Percentiles rank a stretch among this genome's conserved stretches.
Conservation (phyloP, 192 early-diverging fungal genomes). For the Backusella luteola region DNA sequence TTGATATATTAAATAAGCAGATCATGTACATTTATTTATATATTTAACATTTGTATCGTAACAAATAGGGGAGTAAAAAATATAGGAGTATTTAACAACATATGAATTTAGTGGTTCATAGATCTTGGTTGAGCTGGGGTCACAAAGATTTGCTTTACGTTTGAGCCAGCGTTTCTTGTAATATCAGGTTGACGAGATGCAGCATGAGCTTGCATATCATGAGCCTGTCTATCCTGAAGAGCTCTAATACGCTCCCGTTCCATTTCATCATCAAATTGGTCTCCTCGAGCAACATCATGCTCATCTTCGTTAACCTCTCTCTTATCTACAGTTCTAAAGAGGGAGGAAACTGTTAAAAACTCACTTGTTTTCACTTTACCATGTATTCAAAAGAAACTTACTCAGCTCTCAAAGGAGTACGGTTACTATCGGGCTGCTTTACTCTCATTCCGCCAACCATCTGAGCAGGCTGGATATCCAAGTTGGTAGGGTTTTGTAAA, state of each 20-base stretch:
- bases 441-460: conserved; percentile 18
- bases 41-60: background rate
- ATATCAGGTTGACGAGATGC: conserved; percentile 15
- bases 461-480: background rate
- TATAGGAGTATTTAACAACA: conserved; percentile 1
- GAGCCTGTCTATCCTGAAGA: conserved; percentile 4
- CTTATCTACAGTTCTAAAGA: background rate
- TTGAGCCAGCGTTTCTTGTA: conserved; percentile 4
- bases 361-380: background rate
- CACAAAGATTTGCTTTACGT: background rate
- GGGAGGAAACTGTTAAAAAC: background rate
- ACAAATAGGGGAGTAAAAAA: background rate
- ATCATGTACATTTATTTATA: conserved; percentile 5
- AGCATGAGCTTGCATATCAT: conserved; percentile 13
- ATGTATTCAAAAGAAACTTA: background rate
- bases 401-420: conserved; percentile 3
- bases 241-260: background rate
- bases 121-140: conserved; percentile 3
- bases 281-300: background rate
- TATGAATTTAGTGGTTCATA: conserved; percentile 7
- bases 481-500: background rate
- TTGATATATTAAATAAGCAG: background rate
- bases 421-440: conserved; percentile 2
- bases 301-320: background rate
- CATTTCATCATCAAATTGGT: conserved; percentile 2